phyloP scores from a whole-genome alignment of 108 stramenopile species.

The Fistulifera pelliculosa region DNA sequence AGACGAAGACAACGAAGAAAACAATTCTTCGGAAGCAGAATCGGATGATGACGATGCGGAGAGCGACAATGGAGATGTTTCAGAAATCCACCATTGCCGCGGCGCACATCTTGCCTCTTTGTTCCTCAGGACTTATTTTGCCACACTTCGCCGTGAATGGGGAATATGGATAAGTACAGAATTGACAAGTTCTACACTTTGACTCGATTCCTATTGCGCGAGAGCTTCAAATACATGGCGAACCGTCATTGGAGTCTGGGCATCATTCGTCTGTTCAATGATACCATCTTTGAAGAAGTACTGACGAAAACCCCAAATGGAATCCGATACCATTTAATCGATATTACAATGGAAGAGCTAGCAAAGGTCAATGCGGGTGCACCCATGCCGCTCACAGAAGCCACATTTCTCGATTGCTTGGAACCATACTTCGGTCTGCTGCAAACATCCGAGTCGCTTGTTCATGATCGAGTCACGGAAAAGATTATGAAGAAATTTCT shows the following conservation, averaged over 20 bases:
- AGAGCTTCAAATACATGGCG: constrained; percentile 84
- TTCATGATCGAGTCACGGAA: constrained; percentile 70
- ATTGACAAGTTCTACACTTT: constrained; percentile 91
- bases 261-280: constrained; percentile 80
- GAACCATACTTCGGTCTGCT: constrained; percentile 79
- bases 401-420: constrained; percentile 72
- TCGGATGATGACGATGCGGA: constrained; percentile 6
- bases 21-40: constrained; percentile 9
- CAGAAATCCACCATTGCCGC: constrained; percentile 44
- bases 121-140: constrained; percentile 77
- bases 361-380: constrained; percentile 61
- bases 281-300: constrained; percentile 75
- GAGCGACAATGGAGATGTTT: constrained; percentile 1
- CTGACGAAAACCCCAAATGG: constrained; percentile 77
- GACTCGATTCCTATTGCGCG: constrained; percentile 61
- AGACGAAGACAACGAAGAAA: constrained; percentile 6
- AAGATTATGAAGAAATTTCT: constrained; percentile 73
- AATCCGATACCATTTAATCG: constrained; percentile 81
- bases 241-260: constrained; percentile 76
- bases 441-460: constrained; percentile 46
- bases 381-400: constrained; percentile 61
- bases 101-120: constrained; percentile 78
- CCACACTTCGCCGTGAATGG: constrained; percentile 83
- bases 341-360: constrained; percentile 76
- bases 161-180: constrained; percentile 87